Percentiles rank a stretch among this genome's conserved stretches.
Conservation (phyloP, 1,284 basidiomycete species). For the Trichosporon faecale region DNA sequence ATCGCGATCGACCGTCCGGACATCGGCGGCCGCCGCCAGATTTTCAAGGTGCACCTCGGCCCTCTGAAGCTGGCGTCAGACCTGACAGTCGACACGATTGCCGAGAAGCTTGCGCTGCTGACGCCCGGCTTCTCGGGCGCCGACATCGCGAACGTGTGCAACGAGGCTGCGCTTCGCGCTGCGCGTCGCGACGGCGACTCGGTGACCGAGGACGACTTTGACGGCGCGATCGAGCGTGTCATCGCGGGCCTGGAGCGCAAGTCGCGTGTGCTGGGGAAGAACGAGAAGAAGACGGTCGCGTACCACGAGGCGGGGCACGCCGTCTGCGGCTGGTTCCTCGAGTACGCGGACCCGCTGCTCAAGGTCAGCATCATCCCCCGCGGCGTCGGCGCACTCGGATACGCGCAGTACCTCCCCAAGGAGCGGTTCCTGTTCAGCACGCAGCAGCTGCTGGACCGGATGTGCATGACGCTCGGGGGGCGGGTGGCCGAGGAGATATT, state of each 20-base stretch:
- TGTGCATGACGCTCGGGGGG: constrained; percentile 99
- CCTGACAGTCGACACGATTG: constrained; percentile 63
- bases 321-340: constrained; percentile 96
- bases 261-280: constrained; percentile 83
- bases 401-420: constrained; percentile 93
- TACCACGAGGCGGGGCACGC: constrained; percentile 99
- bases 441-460: constrained; percentile 89
- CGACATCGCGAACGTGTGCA: constrained; percentile 98
- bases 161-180: constrained; percentile 94
- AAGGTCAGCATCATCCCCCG: constrained; percentile 99
- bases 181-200: constrained; percentile 77
- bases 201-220: constrained; percentile 85
- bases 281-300: constrained; percentile 98
- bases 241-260: constrained; percentile 96
- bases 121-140: constrained; percentile 98
- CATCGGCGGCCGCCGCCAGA: constrained; percentile 87
- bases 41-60: constrained; percentile 87
- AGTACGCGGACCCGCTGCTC: constrained; percentile 92
- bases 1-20: constrained; percentile 95
- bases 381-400: constrained; percentile 92
- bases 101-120: constrained; percentile 89
- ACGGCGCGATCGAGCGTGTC: constrained; percentile 95
- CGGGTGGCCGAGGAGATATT: constrained; percentile 98
- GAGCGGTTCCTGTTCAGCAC: constrained; percentile 95
- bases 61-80: constrained; percentile 70